phyloP scores from a whole-genome alignment of 176 grass and related monocot species.

The Juncus effusus region DNA sequence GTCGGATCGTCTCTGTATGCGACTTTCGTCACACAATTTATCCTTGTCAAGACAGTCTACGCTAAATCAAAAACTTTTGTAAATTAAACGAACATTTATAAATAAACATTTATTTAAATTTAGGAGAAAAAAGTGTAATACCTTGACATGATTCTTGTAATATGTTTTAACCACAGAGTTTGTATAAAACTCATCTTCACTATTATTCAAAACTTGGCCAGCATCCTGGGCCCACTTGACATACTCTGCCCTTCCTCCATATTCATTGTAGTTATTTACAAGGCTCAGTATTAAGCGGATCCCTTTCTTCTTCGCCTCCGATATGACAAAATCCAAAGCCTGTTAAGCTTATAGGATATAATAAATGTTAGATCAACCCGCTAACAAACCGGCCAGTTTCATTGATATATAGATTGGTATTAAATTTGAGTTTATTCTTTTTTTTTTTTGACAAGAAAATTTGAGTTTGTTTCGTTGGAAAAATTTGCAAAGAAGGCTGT shows the following conservation, averaged over 20 bases:
- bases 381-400: background rate
- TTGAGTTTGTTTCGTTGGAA: too few species aligned
- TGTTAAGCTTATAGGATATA: constrained; percentile 4
- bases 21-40: constrained; percentile 58
- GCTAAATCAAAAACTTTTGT: background rate
- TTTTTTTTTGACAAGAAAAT: background rate
- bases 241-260: constrained; percentile 69
- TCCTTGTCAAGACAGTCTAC: constrained; percentile 55
- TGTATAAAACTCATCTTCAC: constrained; percentile 70
- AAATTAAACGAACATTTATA: too few species aligned
- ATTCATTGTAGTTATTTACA: constrained; percentile 70
- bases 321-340: constrained; percentile 75
- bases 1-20: constrained; percentile 68
- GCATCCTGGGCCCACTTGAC: constrained; percentile 52
- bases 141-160: constrained; percentile 75
- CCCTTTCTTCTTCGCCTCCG: constrained; percentile 48
- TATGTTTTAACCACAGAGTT: constrained; percentile 50
- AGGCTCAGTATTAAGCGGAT: constrained; percentile 67
- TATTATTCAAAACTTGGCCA: constrained; percentile 21
- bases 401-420: background rate
- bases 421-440: background rate
- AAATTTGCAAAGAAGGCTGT: background rate
- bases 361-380: background rate
- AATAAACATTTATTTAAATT: too few species aligned
- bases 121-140: background rate